Evolutionary conservation across 2,329 filamentous ascomycete genomes (phyloP), one percentile per base, ranked within the genome.

Genomic region (Colletotrichum sojae): DNA sequence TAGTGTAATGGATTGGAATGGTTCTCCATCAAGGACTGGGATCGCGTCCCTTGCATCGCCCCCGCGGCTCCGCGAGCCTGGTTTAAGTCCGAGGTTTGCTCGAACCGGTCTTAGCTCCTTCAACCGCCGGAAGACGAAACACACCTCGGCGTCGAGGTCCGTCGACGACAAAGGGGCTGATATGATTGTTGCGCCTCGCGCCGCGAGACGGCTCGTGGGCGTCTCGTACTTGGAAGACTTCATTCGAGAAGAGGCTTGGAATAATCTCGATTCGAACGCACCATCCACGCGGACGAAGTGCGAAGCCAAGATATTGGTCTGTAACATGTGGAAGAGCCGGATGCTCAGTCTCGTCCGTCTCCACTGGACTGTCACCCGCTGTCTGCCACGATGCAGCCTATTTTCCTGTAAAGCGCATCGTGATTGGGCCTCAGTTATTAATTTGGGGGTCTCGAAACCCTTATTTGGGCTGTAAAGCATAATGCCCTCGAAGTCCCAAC

Each of bases 111-210:
- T 45, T 64, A 27, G 49, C 45, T 56, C 55, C 56, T 48, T 48
- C 46, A 39, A 46, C 43, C 36, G 31, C 27, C 55, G 8, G 36
- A 18, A 10, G 45, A 51, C 43, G 12, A 60, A 22, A 8, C 40
- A 31, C n/a, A 18, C 16, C 20, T 8, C 18, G 12, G 5, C 20
- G 22, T 20, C 45, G 22, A 55, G 49, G 49, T 52, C 54, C 55
- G 55, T 56, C n/a, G 39, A 43, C 43, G 49, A 69, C 55, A 66
- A 66, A 55, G 56, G 54, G 45, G 59, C 22, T 31, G 53, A 63
- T 25, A 10, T 36, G 63, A 57, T 27, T 51, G 59, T 63, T 55
- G 22, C 45, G 59, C 59, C 58, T 67, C 59, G 46, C 12, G 52
- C 36, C 31, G 45, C n/a, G 51, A 22, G 15, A 54, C n/a, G 36